A percentile compares a stretch with the other conserved stretches of the same genome.
phyloP scores from a whole-genome alignment of 306 rosid genomes.

The Cucurbita pepo region DNA sequence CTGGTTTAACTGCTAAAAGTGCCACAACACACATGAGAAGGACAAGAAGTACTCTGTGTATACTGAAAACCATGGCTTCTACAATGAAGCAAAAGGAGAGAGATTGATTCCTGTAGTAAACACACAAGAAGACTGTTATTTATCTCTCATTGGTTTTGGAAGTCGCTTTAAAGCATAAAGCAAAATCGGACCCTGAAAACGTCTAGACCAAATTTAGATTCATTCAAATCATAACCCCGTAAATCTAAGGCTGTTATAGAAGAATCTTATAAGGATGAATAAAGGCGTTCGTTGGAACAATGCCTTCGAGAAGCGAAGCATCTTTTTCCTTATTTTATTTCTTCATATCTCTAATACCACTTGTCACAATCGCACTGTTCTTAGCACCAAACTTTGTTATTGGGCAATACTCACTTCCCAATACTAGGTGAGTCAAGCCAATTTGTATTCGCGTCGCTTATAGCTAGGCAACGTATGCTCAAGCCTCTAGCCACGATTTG shows the following conservation, averaged over 20 bases:
- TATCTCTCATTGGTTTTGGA: conserved; percentile 35
- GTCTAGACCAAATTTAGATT: conserved; percentile 53
- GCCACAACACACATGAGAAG: conserved; percentile 46
- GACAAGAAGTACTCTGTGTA: conserved; percentile 20
- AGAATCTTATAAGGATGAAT: conserved; percentile 70
- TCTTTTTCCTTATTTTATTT: conserved; percentile 28
- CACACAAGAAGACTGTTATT: conserved; percentile 29
- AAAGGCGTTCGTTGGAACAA: conserved; percentile 48
- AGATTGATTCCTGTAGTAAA: conserved; percentile 45
- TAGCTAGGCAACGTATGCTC: too few species aligned
- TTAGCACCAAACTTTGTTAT: too few species aligned
- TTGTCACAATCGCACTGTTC: too few species aligned
- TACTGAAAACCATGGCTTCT: conserved; percentile 40
- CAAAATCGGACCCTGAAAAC: conserved; percentile 27
- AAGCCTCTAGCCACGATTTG: too few species aligned
- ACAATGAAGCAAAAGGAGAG: not conserved
- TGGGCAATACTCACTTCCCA: too few species aligned
- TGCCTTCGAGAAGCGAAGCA: conserved; percentile 77
- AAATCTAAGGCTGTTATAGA: conserved; percentile 62
- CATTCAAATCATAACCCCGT: conserved; percentile 54
- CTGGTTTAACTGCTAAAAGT: conserved; percentile 35
- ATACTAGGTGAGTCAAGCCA: too few species aligned
- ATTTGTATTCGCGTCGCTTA: too few species aligned
- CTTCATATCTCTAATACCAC: conserved; percentile 19
- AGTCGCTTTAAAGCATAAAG: conserved; percentile 54